Base-by-base conservation (phyloP, 345 rosid species). In the Dovyalis caffra region DNA sequence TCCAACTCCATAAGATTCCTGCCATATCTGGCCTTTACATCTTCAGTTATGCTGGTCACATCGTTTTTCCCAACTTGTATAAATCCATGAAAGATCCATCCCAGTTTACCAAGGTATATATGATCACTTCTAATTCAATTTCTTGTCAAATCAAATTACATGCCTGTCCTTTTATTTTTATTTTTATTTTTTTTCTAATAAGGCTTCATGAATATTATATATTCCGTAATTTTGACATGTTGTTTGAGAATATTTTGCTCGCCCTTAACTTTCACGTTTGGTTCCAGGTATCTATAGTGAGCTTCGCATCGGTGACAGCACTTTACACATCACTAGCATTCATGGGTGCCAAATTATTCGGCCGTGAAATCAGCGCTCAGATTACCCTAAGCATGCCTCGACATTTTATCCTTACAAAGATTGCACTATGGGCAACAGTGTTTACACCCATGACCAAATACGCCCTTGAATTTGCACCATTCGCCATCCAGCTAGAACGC, bases 361-460 rank as follows among this genome's bases (percentile, higher is more conserved):
- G 96, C 4, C 82, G 90, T 2, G 61, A 45, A 45, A 83, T 92
- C 20, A 88, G 87, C 73, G 69, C 96, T 23, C 94, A 92, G 67
- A 84, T 91, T 77, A 92, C 94, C 64, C 90, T 91, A 29, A 87
- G 91, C 87, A 80, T 91, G 79, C 94, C 96, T 6, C 82, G 51
- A 6, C 86, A 88, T 73, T 78, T 83, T 28, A 32, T 87, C 37
- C n/a, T 83, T n/a, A 86, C 97, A 38, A 91, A 86, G 82, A 82
- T 91, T 31, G 94, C 94, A 26, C 67, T 91, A 15, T 92, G 94
- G 98, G 92, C 93, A 60, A 85, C 92, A 18, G 94, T 88, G 31
- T 70, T 91, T 8, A 90, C 94, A 5, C 98, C 96, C 31, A 84
- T 91, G 89, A 90, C 97, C 63, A 91, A 93, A 71, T 93, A 91